A percentile compares a stretch with the other conserved stretches of the same genome.
These are phyloP conservation scores for Plantago elongata DNA, from an alignment of 257 asterid genomes.

Conservation along the genomic window DNA sequence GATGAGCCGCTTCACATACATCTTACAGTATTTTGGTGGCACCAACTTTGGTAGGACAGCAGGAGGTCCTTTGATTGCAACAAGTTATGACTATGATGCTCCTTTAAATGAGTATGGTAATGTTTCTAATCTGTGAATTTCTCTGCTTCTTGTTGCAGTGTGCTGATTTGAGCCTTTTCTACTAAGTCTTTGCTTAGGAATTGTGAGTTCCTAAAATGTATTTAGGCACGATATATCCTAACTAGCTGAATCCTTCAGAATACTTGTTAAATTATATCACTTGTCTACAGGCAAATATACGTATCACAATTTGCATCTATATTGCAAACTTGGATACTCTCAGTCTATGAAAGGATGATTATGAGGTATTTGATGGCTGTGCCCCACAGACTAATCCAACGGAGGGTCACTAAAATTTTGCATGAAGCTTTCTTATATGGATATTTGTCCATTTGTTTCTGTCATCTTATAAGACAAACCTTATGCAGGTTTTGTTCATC, in stretches of 20 bases:
- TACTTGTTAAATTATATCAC: no score
- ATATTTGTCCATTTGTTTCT: background rate
- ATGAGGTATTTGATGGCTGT: no score
- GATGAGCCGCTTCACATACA: background rate
- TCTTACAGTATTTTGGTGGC: conserved; percentile 72
- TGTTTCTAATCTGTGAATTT: conserved; percentile 13
- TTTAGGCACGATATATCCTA: no score
- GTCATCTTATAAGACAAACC: conserved; percentile 3
- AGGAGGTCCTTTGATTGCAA: conserved; percentile 73
- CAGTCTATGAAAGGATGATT: background rate
- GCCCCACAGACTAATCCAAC: no score
- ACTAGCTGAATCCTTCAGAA: no score
- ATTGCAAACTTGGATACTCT: background rate
- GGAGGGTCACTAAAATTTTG: no score
- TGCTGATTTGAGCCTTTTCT: no score
- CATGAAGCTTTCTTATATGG: no score
- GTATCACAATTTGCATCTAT: background rate
- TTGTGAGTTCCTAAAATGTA: no score
- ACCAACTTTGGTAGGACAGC: conserved; percentile 87
- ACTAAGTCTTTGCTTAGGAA: no score
- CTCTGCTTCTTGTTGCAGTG: background rate
- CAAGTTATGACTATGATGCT: conserved; percentile 86
- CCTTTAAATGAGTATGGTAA: conserved; percentile 81
- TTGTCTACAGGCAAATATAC: no score
- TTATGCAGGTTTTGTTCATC: conserved; percentile 53